Conservation (phyloP, 331 rosid species). For the Telfairia occidentalis region DNA sequence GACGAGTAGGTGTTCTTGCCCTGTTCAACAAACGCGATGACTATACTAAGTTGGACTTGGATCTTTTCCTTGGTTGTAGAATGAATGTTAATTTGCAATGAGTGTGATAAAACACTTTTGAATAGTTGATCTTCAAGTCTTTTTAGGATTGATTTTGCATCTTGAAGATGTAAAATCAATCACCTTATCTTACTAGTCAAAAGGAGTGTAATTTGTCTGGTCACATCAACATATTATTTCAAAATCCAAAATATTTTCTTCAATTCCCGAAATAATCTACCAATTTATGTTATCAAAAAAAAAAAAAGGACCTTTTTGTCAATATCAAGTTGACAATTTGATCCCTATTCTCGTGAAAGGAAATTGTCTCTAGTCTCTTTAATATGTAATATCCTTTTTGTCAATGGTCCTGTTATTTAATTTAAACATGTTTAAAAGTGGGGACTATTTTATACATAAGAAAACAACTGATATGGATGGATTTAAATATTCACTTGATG, state of each 20-base stretch:
- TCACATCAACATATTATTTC: not conserved
- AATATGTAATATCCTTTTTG: not conserved
- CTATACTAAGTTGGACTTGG: too few species aligned
- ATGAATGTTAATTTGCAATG: too few species aligned
- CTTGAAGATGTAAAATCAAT: too few species aligned
- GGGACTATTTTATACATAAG: not conserved
- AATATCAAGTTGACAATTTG: not conserved
- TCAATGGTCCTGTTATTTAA: not conserved
- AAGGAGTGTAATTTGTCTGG: not conserved
- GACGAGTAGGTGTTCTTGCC: too few species aligned
- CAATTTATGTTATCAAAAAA: not conserved
- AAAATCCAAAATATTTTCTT: not conserved
- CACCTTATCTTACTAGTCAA: not conserved
- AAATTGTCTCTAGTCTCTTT: not conserved
- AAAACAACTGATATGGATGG: not conserved
- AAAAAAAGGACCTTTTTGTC: too few species aligned
- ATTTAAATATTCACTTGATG: too few species aligned
- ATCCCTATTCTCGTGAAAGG: not conserved
- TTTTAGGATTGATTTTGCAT: too few species aligned
- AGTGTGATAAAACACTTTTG: too few species aligned
- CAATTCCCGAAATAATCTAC: not conserved
- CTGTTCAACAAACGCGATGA: too few species aligned
- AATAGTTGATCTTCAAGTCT: too few species aligned
- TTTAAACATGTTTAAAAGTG: too few species aligned
- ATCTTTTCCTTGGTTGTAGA: too few species aligned